Conservation (phyloP, 345 rosid genomes). For the Ceriops tagal region DNA sequence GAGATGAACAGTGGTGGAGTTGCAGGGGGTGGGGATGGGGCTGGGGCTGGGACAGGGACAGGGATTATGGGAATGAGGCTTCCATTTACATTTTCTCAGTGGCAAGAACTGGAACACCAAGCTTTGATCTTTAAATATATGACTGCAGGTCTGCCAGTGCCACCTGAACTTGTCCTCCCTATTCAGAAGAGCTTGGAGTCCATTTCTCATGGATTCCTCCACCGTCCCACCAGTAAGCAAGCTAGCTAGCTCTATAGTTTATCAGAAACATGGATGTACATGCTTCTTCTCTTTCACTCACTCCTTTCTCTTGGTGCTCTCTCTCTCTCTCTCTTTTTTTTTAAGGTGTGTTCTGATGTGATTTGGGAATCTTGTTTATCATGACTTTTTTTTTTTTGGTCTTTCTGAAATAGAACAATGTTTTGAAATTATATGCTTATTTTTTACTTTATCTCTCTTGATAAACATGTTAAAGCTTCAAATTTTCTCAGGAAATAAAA, state of each 20-base stretch:
- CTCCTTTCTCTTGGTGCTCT: not conserved
- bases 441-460: not conserved
- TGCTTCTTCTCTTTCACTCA: not conserved
- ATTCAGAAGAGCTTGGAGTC: slow-evolving; percentile 51
- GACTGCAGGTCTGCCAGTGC: slow-evolving; percentile 57
- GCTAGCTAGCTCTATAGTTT: too few species aligned
- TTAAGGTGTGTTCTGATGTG: slow-evolving; percentile 10
- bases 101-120: slow-evolving; percentile 62
- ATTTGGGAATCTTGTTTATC: slow-evolving; percentile 9
- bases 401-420: not conserved
- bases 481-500: too few species aligned
- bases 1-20: slow-evolving; percentile 26
- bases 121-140: slow-evolving; percentile 58
- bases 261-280: not conserved
- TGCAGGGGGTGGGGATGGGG: slow-evolving; percentile 12
- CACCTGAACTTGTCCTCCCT: slow-evolving; percentile 52
- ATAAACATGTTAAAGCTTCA: too few species aligned
- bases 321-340: not conserved
- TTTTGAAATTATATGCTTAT: not conserved
- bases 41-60: slow-evolving; percentile 22
- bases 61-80: slow-evolving; percentile 39
- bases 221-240: slow-evolving; percentile 43
- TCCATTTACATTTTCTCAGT: slow-evolving; percentile 53
- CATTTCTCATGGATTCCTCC: slow-evolving; percentile 46
- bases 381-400: not conserved